phyloP scores from a whole-genome alignment of 2,329 filamentous ascomycete species.

The Arthrocladium fulminans region DNA sequence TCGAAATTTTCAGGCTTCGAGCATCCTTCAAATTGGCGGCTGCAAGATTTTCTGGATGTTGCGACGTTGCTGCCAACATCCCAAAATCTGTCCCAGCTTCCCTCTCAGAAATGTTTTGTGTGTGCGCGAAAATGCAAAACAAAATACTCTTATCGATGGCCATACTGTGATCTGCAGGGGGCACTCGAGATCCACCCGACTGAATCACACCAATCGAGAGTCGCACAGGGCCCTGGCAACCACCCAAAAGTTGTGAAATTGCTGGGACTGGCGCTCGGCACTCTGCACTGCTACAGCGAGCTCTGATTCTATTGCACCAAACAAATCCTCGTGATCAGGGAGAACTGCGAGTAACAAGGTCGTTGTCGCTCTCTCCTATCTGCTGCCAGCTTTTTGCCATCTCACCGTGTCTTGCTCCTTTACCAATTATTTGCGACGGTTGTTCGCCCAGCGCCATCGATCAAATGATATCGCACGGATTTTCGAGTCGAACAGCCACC shows the following conservation, averaged over 20 bases:
- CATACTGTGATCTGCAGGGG: constrained; percentile 2
- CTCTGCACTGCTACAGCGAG: constrained; percentile 6
- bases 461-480: constrained; percentile 10
- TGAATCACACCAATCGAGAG: neutral
- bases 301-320: constrained; percentile 7
- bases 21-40: constrained; percentile 1
- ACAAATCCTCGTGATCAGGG: constrained; percentile 8
- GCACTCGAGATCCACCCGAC: neutral
- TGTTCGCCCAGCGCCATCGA: neutral
- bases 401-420: neutral
- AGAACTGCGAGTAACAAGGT: constrained; percentile 10
- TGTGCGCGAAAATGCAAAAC: neutral
- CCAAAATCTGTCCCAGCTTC: constrained; percentile 6
- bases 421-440: neutral
- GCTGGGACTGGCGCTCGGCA: constrained; percentile 6
- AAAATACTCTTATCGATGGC: constrained; percentile 2
- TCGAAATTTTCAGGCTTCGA: constrained; percentile 9
- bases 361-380: constrained; percentile 9
- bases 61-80: constrained; percentile 2
- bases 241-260: neutral
- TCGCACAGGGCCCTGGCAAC: neutral
- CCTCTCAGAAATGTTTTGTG: constrained; percentile 2
- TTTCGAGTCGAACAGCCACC: constrained; percentile 5
- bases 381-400: neutral
- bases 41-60: neutral